Conservation (phyloP, 768 basidiomycete genomes). For the Sutorius australiensis region DNA sequence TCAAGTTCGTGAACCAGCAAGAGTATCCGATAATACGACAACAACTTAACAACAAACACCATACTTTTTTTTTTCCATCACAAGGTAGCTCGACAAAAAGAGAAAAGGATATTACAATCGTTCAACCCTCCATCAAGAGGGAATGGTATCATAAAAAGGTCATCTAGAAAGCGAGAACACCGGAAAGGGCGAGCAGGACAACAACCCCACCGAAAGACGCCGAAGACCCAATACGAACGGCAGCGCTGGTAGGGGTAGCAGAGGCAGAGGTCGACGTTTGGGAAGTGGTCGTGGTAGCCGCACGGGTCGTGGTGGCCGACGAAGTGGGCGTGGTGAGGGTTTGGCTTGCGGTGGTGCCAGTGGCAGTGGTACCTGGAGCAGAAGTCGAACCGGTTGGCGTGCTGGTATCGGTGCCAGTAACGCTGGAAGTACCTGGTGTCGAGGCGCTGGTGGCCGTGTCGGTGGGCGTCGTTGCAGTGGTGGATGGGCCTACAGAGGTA, state of each 20-base stretch:
- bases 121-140: constrained; percentile 12
- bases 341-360: constrained; percentile 32
- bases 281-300: constrained; percentile 28
- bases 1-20: constrained; percentile 1
- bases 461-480: constrained; percentile 3
- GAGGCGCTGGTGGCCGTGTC: background rate
- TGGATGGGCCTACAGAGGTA: constrained; percentile 12
- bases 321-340: constrained; percentile 27
- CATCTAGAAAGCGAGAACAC: constrained; percentile 18
- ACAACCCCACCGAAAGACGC: constrained; percentile 19
- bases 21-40: constrained; percentile 23
- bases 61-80: background rate
- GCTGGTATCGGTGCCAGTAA: background rate
- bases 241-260: constrained; percentile 18
- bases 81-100: background rate
- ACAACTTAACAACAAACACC: constrained; percentile 8
- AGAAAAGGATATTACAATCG: background rate
- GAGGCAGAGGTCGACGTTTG: constrained; percentile 14
- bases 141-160: constrained; percentile 4
- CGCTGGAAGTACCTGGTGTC: constrained; percentile 17
- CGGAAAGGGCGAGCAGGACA: constrained; percentile 21
- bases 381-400: constrained; percentile 10
- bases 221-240: constrained; percentile 19
- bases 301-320: constrained; percentile 34
- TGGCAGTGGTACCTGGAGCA: background rate